A percentile compares a stretch with the other conserved stretches of the same genome.
Evolutionary conservation across 352 stramenopile genomes (phyloP).

Genomic region (Phytophthora lateralis): DNA sequence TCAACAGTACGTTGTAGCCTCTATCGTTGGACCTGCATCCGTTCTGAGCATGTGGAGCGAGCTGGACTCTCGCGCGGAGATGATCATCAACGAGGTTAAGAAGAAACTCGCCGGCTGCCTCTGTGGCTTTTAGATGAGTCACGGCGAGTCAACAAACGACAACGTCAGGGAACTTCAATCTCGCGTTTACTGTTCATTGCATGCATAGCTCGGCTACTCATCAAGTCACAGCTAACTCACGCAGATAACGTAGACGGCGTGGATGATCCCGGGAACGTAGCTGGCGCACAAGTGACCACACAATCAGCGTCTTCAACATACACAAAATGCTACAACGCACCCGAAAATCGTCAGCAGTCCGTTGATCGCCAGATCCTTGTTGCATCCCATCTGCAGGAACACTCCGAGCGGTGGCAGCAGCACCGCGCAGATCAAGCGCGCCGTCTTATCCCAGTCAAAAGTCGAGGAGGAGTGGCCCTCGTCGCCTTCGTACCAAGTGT

Average conservation of each 20-base stretch:
- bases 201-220: conserved; percentile 3
- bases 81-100: conserved; percentile 59
- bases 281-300: conserved; percentile 27
- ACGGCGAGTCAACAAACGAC: neutral
- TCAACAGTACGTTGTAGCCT: conserved; percentile 47
- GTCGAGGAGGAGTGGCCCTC: conserved; percentile 21
- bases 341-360: conserved; percentile 64
- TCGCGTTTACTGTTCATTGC: conserved; percentile 1
- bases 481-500: conserved; percentile 37
- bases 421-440: conserved; percentile 52
- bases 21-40: conserved; percentile 43
- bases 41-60: conserved; percentile 64
- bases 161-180: conserved; percentile 6
- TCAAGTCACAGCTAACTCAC: conserved; percentile 21
- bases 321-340: conserved; percentile 22
- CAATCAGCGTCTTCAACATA: conserved; percentile 8
- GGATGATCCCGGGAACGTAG: conserved; percentile 64
- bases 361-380: conserved; percentile 72
- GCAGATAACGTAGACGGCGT: conserved; percentile 61
- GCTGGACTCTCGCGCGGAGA: conserved; percentile 45
- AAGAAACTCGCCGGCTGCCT: conserved; percentile 62
- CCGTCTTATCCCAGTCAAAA: conserved; percentile 51
- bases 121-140: conserved; percentile 60
- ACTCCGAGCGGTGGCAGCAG: conserved; percentile 57
- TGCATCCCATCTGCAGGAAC: conserved; percentile 60